Conservation (phyloP, 352 stramenopile species). For the Pythium rishiriense region DNA sequence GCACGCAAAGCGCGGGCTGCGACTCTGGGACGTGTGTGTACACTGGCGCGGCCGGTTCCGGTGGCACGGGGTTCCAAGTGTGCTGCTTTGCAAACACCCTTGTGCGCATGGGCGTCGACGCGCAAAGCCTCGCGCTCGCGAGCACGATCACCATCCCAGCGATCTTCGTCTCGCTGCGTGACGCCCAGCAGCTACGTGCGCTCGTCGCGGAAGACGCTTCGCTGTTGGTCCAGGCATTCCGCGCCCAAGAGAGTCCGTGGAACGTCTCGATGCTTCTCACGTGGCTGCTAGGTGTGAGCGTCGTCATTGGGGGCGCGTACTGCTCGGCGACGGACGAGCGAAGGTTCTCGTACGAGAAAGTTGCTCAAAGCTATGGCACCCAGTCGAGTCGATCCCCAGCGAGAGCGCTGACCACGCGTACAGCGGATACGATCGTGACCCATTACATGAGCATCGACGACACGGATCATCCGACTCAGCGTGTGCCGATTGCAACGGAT, state of each 20-base stretch:
- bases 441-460: slow-evolving; percentile 32
- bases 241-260: slow-evolving; percentile 52
- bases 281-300: slow-evolving; percentile 55
- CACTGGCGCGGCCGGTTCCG: slow-evolving; percentile 28
- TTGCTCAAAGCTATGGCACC: slow-evolving; percentile 24
- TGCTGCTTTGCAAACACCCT: slow-evolving; percentile 55
- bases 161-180: slow-evolving; percentile 40
- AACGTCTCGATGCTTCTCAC: slow-evolving; percentile 66
- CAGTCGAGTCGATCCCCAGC: neutral
- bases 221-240: slow-evolving; percentile 33
- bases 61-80: slow-evolving; percentile 33
- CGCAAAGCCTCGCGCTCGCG: slow-evolving; percentile 6
- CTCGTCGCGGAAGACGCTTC: slow-evolving; percentile 15
- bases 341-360: slow-evolving; percentile 49
- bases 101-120: slow-evolving; percentile 38
- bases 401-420: neutral
- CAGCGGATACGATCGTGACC: slow-evolving; percentile 10
- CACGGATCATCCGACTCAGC: neutral
- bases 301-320: slow-evolving; percentile 49
- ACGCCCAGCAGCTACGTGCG: slow-evolving; percentile 37
- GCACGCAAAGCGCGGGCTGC: slow-evolving; percentile 31
- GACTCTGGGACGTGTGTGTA: slow-evolving; percentile 42
- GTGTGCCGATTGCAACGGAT: neutral
- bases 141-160: slow-evolving; percentile 34
- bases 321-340: slow-evolving; percentile 54